Conservation (phyloP, 208 protist species). For the Trypanosoma conorhini region DNA sequence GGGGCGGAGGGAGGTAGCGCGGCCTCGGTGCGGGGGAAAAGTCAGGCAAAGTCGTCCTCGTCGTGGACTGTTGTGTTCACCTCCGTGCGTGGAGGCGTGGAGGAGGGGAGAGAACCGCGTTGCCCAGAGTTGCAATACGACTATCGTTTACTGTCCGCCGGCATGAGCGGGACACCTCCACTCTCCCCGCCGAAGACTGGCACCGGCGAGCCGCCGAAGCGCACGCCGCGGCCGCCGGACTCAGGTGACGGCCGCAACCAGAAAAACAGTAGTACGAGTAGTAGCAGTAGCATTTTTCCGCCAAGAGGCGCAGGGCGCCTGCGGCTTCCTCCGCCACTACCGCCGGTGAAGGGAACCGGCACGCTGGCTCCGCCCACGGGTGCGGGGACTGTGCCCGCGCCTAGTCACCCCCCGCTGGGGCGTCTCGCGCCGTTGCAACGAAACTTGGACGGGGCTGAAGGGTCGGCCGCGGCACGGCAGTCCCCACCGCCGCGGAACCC, state of each 20-base stretch:
- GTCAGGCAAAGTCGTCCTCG: neutral
- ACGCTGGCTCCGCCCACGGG: neutral
- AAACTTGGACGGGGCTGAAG: neutral
- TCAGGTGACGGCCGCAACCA: conserved; percentile 20
- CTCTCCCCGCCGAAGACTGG: conserved; percentile 12
- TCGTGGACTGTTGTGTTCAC: neutral
- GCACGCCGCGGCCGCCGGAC: conserved; percentile 19
- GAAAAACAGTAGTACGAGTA: conserved; percentile 6
- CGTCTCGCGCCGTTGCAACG: conserved; percentile 19
- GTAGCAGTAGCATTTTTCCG: neutral
- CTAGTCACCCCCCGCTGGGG: conserved; percentile 7
- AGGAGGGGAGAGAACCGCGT: neutral
- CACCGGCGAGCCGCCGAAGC: neutral
- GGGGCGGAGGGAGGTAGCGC: neutral
- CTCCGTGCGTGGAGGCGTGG: neutral
- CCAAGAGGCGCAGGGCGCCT: conserved; percentile 9
- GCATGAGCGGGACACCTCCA: conserved; percentile 2
- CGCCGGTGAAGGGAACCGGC: conserved; percentile 7
- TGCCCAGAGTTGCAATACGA: neutral
- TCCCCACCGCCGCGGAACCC: conserved; percentile 8
- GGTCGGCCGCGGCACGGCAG: neutral
- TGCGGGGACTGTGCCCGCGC: neutral
- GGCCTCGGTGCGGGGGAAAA: neutral
- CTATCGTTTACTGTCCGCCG: neutral
- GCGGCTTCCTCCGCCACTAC: conserved; percentile 35